These are phyloP conservation scores for Rosa rugosa DNA, from an alignment of 306 rosid species.

Conservation along the genomic window DNA sequence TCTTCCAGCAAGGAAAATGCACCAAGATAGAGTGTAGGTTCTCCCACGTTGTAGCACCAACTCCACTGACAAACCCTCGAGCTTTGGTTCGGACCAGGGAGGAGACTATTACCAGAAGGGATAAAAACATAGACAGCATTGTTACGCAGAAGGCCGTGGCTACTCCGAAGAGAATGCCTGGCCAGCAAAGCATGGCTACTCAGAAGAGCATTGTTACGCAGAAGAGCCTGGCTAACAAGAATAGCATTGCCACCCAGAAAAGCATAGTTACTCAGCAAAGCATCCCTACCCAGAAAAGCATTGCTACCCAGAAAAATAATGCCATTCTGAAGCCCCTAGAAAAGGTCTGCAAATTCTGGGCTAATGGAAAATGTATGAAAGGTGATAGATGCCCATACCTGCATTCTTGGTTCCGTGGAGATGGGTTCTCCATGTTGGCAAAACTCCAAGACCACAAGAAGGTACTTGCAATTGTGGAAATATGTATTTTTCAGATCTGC, in stretches of 20 bases:
- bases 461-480: conserved; percentile 23
- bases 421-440: conserved; percentile 29
- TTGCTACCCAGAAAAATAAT: background rate
- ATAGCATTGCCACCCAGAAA: background rate
- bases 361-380: conserved; percentile 26
- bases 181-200: background rate
- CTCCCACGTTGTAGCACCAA: background rate
- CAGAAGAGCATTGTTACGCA: background rate
- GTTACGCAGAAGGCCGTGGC: background rate
- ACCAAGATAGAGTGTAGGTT: background rate
- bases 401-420: conserved; percentile 43
- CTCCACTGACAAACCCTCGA: background rate
- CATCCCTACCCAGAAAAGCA: background rate
- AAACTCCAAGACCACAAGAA: conserved; percentile 49
- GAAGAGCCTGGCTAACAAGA: background rate
- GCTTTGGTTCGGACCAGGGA: background rate
- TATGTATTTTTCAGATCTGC: background rate
- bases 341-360: conserved; percentile 40
- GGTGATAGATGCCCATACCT: conserved; percentile 35
- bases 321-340: background rate
- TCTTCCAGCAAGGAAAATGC: background rate
- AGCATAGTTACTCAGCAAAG: background rate
- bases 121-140: background rate
- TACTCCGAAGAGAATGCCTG: background rate
- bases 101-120: background rate